Evolutionary conservation across 2,329 filamentous ascomycete species (phyloP), one percentile per base, ranked within the genome.

Genomic region (Knoxdaviesia capensis): DNA sequence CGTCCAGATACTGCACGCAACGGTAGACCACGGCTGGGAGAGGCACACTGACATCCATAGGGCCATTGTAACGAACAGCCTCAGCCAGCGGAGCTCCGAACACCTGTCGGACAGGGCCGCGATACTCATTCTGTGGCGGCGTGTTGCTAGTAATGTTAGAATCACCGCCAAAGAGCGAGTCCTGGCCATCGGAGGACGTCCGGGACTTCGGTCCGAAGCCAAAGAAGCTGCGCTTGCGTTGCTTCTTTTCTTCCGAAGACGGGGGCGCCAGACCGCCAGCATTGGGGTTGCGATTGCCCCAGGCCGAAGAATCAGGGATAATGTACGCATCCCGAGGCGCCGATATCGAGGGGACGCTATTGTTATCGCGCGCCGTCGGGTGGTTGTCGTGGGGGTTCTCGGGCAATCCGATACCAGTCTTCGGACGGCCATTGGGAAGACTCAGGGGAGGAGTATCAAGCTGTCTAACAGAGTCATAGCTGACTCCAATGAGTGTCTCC

Each of bases 11-110:
- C 57, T 96, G 84, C 47, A 98, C 82, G 54, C 86, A 94, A 44
- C 90, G 79, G 60, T 92, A 98, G 6, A 96, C 84, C 3, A 98
- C 90, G 6, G 88, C 83, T 1, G 90, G 90, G 31, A 98, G 64
- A 31, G 81, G 77, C 6, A 85, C 75, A 46, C 76, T 72, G 38
- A 83, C 67, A 44, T 85, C 82, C 8, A 65, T 59, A 0, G 86
- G 87, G 8, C 76, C 69, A 50, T 82, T 87, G 54, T 73, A 82
- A 45, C 82, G 75, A 6, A 94, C 87, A 30, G 90, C 90, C 52
- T 96, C 88, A 6, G 75, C 75, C 41, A 98, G 63, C 5, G 84
- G 74, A 32, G 83, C 80, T 3, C 90, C 90, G 56, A 98, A 98
- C 4, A 85, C 82, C 44, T 80, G 73, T 34, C 77, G 69, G 9